phyloP scores from a whole-genome alignment of 2,329 filamentous ascomycete genomes.

The Colletotrichum abscissum region DNA sequence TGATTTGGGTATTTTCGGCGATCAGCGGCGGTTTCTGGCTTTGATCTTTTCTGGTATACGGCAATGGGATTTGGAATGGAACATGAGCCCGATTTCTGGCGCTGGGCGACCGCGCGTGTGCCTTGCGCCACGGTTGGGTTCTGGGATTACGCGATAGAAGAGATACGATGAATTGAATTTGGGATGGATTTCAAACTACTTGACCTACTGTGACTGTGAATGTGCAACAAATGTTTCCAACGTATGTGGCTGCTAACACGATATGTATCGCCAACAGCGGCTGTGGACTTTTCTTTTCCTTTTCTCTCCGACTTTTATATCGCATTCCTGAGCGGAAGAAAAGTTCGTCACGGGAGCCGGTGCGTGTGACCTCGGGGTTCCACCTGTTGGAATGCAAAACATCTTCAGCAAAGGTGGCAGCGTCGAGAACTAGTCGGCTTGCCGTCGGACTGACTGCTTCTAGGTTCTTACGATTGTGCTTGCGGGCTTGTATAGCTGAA shows the following conservation, averaged over 20 bases:
- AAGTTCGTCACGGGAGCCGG: neutral
- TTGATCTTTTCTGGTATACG: neutral
- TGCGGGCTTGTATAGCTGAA: too few relatives aligned
- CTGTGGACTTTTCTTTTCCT: too few relatives aligned
- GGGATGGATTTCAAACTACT: slow-evolving; percentile 12
- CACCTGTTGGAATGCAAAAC: slow-evolving; percentile 15
- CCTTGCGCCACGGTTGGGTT: neutral
- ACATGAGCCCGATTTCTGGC: neutral
- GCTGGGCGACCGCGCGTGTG: slow-evolving; percentile 3
- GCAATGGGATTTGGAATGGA: slow-evolving; percentile 5
- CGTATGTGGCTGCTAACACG: neutral
- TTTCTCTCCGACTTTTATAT: neutral
- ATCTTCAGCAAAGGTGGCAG: slow-evolving; percentile 26
- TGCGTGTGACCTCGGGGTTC: neutral
- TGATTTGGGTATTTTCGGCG: slow-evolving; percentile 6
- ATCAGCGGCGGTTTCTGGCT: slow-evolving; percentile 1
- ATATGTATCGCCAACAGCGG: neutral
- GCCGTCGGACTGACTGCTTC: too few relatives aligned
- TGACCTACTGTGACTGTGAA: neutral
- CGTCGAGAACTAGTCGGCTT: neutral
- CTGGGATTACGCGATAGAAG: slow-evolving; percentile 9
- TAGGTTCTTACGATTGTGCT: too few relatives aligned
- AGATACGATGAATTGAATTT: slow-evolving; percentile 30
- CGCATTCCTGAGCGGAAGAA: slow-evolving; percentile 4
- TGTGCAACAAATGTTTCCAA: neutral